A percentile compares a stretch with the other conserved stretches of the same genome.
These are phyloP conservation scores for Solanum sejunctum DNA, from an alignment of 257 asterid species.

Conservation along the genomic window DNA sequence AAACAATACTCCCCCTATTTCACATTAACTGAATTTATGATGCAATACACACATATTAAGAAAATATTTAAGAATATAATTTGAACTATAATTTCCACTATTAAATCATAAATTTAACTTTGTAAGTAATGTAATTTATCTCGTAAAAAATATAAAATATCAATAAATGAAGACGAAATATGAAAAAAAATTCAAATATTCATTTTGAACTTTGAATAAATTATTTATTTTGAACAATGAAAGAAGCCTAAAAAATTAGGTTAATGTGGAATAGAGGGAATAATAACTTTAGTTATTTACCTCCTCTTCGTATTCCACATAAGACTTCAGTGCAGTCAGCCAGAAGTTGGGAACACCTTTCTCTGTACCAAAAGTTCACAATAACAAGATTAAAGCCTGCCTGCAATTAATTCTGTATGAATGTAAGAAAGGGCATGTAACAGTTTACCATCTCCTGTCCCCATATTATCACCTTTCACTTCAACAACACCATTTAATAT, in stretches of 20 bases:
- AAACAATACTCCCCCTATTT: neutral
- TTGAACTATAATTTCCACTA: neutral
- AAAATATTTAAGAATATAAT: too few species aligned
- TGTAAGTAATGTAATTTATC: too few species aligned
- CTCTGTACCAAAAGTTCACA: conserved; percentile 21
- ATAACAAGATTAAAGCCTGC: neutral
- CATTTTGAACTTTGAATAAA: too few species aligned
- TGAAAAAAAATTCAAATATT: too few species aligned
- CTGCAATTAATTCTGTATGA: neutral
- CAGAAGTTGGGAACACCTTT: conserved; percentile 86
- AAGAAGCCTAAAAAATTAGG: too few species aligned
- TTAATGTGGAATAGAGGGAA: neutral
- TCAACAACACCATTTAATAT: conserved; percentile 68
- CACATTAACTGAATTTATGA: too few species aligned
- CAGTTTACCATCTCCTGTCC: conserved; percentile 1
- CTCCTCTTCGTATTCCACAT: conserved; percentile 53
- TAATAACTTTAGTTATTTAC: conserved; percentile 9
- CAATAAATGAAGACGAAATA: too few species aligned
- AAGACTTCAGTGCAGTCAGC: conserved; percentile 61
- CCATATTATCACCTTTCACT: conserved; percentile 35
- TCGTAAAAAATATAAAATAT: too few species aligned
- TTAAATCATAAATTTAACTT: too few species aligned
- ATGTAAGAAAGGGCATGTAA: neutral
- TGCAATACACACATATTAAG: too few species aligned
- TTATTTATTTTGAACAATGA: too few species aligned